Evolutionary conservation across 2,329 filamentous ascomycete species (phyloP), one percentile per base, ranked within the genome.

Genomic region (Ascochyta pisi): DNA sequence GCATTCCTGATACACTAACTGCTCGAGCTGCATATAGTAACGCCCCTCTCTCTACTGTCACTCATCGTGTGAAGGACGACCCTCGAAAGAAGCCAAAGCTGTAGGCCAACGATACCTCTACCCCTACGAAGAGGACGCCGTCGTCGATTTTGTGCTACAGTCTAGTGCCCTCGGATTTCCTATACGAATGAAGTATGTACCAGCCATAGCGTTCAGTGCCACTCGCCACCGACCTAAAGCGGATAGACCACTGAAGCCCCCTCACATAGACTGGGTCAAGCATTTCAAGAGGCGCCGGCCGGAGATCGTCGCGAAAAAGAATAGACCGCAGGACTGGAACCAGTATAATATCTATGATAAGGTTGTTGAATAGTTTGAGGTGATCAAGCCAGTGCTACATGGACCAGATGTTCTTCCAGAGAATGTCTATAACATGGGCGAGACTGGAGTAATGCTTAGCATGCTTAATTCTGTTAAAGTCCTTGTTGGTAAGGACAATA

Each of bases 41-140:
- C 12, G 29, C 8, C 3, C 6, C 29, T 12, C 29, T 33, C 29
- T 33, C 29, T 15, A 33, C 29, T 4, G 6, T 33, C 29, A 15
- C 6, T 33, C 29, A 33, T 33, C 29, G 16, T 16, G 29, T 12
- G 12, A 33, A 33, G 24, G 16, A n/a, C 39, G 39, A 42, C 13
- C 16, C 29, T 42, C 39, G 2, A 42, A 4, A 9, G 24, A 27
- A 1, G 39, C 13, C 38, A 71, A 73, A 58, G 70, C 62, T 45
- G 23, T 69, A 57, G 31, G 54, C 58, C 50, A 71, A 63, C 64
- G 63, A 62, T 73, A 70, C 51, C 69, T 72, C 26, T 16, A 63
- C 60, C 48, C 65, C 9, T 54, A 29, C 33, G 66, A 73, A 63
- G 69, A 70, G 63, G 63, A 70, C 43, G 69, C 66, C 24, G 38